Evolutionary conservation across 352 stramenopile species (phyloP).

Genomic region (Blastocystis sp.): DNA sequence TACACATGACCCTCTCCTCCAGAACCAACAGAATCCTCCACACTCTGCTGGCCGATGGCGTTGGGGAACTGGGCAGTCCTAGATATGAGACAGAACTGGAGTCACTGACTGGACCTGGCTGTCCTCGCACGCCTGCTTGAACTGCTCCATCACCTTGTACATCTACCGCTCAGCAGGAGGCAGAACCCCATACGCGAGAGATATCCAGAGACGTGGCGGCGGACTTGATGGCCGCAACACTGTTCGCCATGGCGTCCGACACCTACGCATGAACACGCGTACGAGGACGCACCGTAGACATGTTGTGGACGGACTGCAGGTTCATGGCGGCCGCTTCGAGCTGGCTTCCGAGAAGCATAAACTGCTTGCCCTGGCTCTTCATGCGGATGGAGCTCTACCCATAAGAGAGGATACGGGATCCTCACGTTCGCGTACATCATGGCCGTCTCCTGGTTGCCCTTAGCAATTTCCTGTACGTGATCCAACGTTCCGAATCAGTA

Average conservation of each 20-base stretch:
- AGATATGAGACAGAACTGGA: not conserved
- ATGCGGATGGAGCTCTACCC: conserved; percentile 39
- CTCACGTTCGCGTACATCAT: conserved; percentile 53
- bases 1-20: not conserved
- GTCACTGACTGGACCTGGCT: conserved; percentile 29
- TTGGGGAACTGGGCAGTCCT: conserved; percentile 38
- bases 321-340: conserved; percentile 50
- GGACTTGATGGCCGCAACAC: conserved; percentile 34
- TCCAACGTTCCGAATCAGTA: not conserved
- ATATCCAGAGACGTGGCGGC: conserved; percentile 24
- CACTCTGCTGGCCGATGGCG: conserved; percentile 25
- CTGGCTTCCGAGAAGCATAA: conserved; percentile 39
- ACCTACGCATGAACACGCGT: not conserved
- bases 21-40: conserved; percentile 12
- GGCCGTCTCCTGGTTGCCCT: conserved; percentile 54
- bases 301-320: conserved; percentile 9
- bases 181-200: not conserved
- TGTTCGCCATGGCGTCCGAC: conserved; percentile 2
- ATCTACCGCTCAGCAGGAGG: conserved; percentile 15
- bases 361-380: conserved; percentile 46
- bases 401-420: not conserved
- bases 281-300: not conserved
- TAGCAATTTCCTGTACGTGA: conserved; percentile 48
- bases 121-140: conserved; percentile 58
- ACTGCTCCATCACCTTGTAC: conserved; percentile 57